Conservation (phyloP, 768 basidiomycete genomes). For the Ephemerocybe angulata region DNA sequence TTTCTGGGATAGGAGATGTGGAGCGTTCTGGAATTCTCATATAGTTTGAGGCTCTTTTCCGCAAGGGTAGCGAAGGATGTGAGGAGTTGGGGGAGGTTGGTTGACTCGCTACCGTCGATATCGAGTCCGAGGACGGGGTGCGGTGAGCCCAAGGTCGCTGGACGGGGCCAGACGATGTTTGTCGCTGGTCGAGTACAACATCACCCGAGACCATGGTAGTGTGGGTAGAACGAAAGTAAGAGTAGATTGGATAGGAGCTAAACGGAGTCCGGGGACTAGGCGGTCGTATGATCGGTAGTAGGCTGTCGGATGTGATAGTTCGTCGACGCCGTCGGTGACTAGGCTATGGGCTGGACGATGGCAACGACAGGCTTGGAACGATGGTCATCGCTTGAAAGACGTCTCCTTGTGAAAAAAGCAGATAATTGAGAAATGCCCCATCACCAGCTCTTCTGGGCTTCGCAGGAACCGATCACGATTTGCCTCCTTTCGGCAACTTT, state of each 20-base stretch:
- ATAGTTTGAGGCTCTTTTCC: constrained; percentile 20
- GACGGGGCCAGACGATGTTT: neutral
- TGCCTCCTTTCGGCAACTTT: neutral
- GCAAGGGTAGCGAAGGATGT: constrained; percentile 2
- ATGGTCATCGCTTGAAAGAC: neutral
- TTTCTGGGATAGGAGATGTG: constrained; percentile 16
- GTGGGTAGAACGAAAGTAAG: neutral
- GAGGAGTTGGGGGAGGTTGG: neutral
- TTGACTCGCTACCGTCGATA: neutral
- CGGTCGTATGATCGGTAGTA: neutral
- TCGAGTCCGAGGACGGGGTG: neutral
- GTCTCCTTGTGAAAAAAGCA: neutral
- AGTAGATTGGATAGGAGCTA: neutral
- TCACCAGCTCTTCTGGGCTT: neutral
- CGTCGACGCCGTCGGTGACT: neutral
- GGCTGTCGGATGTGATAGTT: neutral
- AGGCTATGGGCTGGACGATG: neutral
- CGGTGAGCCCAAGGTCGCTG: neutral
- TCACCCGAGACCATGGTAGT: neutral
- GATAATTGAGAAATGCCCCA: neutral
- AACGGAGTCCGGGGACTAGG: neutral
- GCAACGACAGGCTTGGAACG: neutral
- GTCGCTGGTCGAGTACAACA: neutral
- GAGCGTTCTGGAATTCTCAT: constrained; percentile 16
- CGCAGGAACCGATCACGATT: neutral